Evolutionary conservation across 257 asterid genomes (phyloP), one percentile per base, ranked within the genome.

Genomic region (Sherardia arvensis): DNA sequence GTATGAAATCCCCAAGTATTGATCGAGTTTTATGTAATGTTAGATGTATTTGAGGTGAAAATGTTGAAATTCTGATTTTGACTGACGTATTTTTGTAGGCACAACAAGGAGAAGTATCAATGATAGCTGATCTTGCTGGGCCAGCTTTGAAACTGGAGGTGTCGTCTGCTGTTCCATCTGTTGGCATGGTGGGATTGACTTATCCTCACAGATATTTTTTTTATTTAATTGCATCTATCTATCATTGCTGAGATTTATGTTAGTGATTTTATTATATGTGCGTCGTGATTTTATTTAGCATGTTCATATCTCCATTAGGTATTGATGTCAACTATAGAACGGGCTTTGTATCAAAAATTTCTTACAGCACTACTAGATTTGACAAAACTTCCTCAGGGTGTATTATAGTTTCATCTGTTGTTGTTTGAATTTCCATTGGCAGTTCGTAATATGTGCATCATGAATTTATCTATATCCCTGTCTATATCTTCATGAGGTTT

Each of bases 111-210:
- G 95, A 92, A 78, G 72, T 87, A 67, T 75, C 95, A 17, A 66
- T 89, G 84, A 86, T 84, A 70, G 94, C 91, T 36, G 95, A 92
- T 79, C 83, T 89, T 72, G 86, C 87, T 0, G 81, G 83, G 14
- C 90, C 97, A 26, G 87, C 84, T 62, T 85, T 82, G 83, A 80
- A 82, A 78, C 69, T 92, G 59, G 84, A 84, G 71, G 66, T 92
- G 67, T 75, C 91, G 32, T 79, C 95, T 68, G 74, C 83, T 65
- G 83, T 89, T 69, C 99, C 99, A 51, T 74, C 86, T 60, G 55
- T 74, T 74, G 91, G 94, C 83, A 64, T 76, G 91, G 96, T 88
- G 60, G 80, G 87, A 64, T 67, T 49, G 12, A 20, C 53, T 34
- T 36, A 17, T 40, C 3, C 14, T 4, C 64, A 47, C 53, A 25